Evolutionary conservation across 2,329 filamentous ascomycete species (phyloP).

Genomic region (Cladosporium cucumerinum): DNA sequence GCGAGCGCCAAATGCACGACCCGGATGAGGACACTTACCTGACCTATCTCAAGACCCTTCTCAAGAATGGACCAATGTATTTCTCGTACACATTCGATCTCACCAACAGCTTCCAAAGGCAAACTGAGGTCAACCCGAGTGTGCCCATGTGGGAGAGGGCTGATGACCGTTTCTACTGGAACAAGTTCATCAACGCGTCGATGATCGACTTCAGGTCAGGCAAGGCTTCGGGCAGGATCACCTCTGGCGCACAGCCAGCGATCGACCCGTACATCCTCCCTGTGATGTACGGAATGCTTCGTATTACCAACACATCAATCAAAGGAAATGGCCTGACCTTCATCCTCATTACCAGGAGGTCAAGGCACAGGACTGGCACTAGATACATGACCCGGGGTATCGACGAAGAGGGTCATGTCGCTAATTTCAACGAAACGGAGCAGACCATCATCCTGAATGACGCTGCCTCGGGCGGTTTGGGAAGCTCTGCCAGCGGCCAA

Average conservation of each 20-base stretch:
- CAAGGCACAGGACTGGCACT: constrained; percentile 82
- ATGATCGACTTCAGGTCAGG: constrained; percentile 81
- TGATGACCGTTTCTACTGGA: constrained; percentile 99
- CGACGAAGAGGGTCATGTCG: constrained; percentile 90
- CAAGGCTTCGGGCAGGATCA: constrained; percentile 54
- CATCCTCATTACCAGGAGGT: constrained; percentile 82
- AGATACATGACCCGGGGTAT: constrained; percentile 93
- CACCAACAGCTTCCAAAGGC: constrained; percentile 94
- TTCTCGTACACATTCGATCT: constrained; percentile 97
- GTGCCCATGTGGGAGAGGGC: constrained; percentile 84
- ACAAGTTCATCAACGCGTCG: constrained; percentile 85
- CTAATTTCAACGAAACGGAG: constrained; percentile 98
- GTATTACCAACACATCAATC: constrained; percentile 81
- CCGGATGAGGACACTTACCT: constrained; percentile 93
- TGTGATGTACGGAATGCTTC: constrained; percentile 93
- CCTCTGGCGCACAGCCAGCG: constrained; percentile 67
- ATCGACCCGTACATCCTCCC: constrained; percentile 91
- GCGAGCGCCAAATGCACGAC: constrained; percentile 87
- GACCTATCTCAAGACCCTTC: constrained; percentile 71
- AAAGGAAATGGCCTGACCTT: constrained; percentile 83
- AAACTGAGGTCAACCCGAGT: constrained; percentile 69
- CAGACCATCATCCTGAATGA: constrained; percentile 90
- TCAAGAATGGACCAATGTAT: constrained; percentile 87
- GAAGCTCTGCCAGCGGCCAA: constrained; percentile 58
- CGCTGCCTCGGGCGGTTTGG: constrained; percentile 61